A percentile compares a stretch with the other conserved stretches of the same genome.
Evolutionary conservation across 1,139 yeast species (phyloP).

Genomic region (Scheffersomyces stambukii): DNA sequence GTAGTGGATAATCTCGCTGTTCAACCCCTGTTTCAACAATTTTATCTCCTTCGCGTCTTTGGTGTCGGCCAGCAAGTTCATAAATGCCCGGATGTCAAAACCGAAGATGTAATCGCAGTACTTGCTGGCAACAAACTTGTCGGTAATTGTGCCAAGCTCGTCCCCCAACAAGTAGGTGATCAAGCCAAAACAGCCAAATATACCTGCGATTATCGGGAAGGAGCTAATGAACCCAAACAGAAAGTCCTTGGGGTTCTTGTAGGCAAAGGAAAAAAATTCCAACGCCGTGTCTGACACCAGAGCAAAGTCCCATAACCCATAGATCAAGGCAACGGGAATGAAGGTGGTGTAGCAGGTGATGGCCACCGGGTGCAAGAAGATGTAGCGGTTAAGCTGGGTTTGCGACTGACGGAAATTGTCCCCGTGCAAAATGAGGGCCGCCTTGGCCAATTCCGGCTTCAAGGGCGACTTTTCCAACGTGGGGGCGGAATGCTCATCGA

Average conservation of each 20-base stretch:
- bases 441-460: constrained; percentile 55
- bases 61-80: constrained; percentile 19
- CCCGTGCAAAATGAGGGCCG: constrained; percentile 58
- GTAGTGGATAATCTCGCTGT: constrained; percentile 54
- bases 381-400: constrained; percentile 41
- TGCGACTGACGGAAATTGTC: constrained; percentile 61
- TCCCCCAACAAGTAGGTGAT: constrained; percentile 32
- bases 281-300: constrained; percentile 30
- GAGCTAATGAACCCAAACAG: constrained; percentile 20
- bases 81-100: constrained; percentile 45
- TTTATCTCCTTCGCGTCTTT: constrained; percentile 22
- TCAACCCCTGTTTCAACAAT: constrained; percentile 31
- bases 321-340: constrained; percentile 13
- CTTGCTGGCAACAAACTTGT: constrained; percentile 28
- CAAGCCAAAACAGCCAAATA: constrained; percentile 24
- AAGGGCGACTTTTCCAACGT: constrained; percentile 42
- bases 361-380: constrained; percentile 48
- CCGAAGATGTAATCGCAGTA: constrained; percentile 48
- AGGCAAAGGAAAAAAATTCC: constrained; percentile 27
- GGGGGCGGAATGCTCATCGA: constrained; percentile 47
- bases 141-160: constrained; percentile 44
- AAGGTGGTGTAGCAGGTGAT: constrained; percentile 23
- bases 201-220: constrained; percentile 21
- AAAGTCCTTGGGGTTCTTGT: constrained; percentile 21
- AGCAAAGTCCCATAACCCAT: constrained; percentile 31